A percentile compares a stretch with the other conserved stretches of the same genome.
Conservation (phyloP, 2,329 filamentous ascomycete species). For the Fusarium citri region DNA sequence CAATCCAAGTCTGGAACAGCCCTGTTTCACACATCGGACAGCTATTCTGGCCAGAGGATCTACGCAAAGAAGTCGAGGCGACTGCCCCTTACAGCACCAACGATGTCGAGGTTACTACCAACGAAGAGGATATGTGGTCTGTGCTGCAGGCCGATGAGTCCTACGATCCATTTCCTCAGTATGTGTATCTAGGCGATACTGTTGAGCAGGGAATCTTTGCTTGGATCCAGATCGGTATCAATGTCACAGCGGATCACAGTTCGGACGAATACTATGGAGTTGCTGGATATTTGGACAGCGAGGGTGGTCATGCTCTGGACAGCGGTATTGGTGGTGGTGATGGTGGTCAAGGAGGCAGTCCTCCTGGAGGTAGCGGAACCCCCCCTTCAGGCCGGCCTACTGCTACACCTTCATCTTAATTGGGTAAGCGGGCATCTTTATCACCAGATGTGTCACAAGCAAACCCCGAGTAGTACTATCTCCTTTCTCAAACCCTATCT, state of each 20-base stretch:
- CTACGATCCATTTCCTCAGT: constrained; percentile 19
- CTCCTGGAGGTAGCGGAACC: constrained; percentile 1
- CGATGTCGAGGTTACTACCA: background rate
- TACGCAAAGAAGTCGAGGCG: background rate
- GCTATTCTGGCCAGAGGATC: constrained; percentile 18
- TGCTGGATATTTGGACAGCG: constrained; percentile 3
- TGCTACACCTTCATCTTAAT: background rate
- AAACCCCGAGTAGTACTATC: too few species aligned
- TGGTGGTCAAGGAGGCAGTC: background rate
- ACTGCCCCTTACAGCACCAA: constrained; percentile 10
- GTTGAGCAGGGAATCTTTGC: constrained; percentile 17
- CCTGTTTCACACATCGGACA: constrained; percentile 15
- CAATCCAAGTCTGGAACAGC: constrained; percentile 13
- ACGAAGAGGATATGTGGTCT: constrained; percentile 21
- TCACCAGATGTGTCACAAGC: too few species aligned
- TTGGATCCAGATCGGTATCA: constrained; percentile 19
- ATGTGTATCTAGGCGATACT: constrained; percentile 8
- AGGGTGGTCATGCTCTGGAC: constrained; percentile 10
- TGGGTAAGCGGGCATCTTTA: too few species aligned
- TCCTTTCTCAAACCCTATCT: too few species aligned
- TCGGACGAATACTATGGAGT: constrained; percentile 8
- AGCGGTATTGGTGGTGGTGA: constrained; percentile 10
- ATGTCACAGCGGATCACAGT: background rate
- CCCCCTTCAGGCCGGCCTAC: constrained; percentile 8
- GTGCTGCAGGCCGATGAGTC: constrained; percentile 11